A percentile compares a stretch with the other conserved stretches of the same genome.
phyloP scores from a whole-genome alignment of 805 yeast genomes.

The Metschnikowia drakensbergensis region DNA sequence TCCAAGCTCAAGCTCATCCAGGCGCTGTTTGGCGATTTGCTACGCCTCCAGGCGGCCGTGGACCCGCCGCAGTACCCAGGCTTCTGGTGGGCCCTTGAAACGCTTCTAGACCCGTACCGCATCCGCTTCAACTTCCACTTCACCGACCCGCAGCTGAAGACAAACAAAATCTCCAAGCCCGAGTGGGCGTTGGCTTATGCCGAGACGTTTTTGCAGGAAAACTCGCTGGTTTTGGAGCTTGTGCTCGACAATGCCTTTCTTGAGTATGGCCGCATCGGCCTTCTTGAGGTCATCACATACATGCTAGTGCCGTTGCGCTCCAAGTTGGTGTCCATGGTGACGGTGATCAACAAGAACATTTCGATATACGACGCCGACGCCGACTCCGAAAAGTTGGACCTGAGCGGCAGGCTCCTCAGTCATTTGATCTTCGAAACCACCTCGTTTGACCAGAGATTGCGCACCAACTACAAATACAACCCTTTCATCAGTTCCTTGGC shows the following conservation, averaged over 20 bases:
- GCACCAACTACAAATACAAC: slow-evolving; percentile 43
- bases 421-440: slow-evolving; percentile 58
- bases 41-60: slow-evolving; percentile 30
- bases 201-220: slow-evolving; percentile 39
- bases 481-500: slow-evolving; percentile 31
- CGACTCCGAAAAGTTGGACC: slow-evolving; percentile 20
- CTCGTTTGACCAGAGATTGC: slow-evolving; percentile 51
- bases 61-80: slow-evolving; percentile 29
- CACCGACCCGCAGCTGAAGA: slow-evolving; percentile 46
- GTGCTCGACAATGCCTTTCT: slow-evolving; percentile 35
- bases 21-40: slow-evolving; percentile 15
- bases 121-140: slow-evolving; percentile 60
- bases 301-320: slow-evolving; percentile 44
- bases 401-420: slow-evolving; percentile 47
- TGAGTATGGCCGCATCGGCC: slow-evolving; percentile 25
- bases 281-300: slow-evolving; percentile 42
- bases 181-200: slow-evolving; percentile 63
- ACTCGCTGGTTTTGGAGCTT: slow-evolving; percentile 38
- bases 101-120: slow-evolving; percentile 43
- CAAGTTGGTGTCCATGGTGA: slow-evolving; percentile 34
- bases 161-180: slow-evolving; percentile 64
- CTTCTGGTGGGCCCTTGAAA: slow-evolving; percentile 49
- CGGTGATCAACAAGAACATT: slow-evolving; percentile 22
- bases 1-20: slow-evolving; percentile 10
- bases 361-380: slow-evolving; percentile 16